phyloP scores from a whole-genome alignment of 2,329 filamentous ascomycete species.

The Penicillium sp. region DNA sequence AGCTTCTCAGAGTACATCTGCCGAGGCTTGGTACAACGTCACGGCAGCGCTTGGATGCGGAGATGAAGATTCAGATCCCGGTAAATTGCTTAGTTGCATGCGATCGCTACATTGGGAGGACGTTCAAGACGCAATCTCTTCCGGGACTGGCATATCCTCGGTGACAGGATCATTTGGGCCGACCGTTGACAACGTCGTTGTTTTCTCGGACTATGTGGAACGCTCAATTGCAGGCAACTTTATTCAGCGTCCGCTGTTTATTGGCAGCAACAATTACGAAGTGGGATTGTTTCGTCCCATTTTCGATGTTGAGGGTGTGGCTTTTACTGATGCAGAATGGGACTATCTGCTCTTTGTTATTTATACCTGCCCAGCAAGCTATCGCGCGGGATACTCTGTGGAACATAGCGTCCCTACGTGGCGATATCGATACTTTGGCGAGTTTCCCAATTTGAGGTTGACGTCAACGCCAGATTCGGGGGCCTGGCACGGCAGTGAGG shows the following conservation, averaged over 20 bases:
- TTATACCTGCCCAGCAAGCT: conserved; percentile 9
- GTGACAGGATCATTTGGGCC: conserved; percentile 2
- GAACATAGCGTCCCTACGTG: conserved; percentile 2
- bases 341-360: conserved; percentile 2
- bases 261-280: conserved; percentile 10
- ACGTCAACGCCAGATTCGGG: conserved; percentile 5
- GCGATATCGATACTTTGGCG: conserved; percentile 10
- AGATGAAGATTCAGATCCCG: background rate
- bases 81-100: conserved; percentile 3
- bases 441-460: conserved; percentile 5
- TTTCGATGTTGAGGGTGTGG: background rate
- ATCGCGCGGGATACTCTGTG: background rate
- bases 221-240: conserved; percentile 4
- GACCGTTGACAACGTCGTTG: conserved; percentile 5
- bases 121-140: background rate
- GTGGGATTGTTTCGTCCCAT: background rate
- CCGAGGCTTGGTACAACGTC: conserved; percentile 3
- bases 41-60: conserved; percentile 3
- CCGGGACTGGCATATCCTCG: background rate
- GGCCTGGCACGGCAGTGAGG: conserved; percentile 10
- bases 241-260: background rate
- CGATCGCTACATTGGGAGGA: conserved; percentile 6
- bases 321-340: conserved; percentile 1
- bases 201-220: conserved; percentile 4
- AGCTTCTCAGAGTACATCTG: background rate